These are phyloP conservation scores for Linderina pennispora DNA, from an alignment of 192 early-diverging fungal genomes.

Conservation along the genomic window DNA sequence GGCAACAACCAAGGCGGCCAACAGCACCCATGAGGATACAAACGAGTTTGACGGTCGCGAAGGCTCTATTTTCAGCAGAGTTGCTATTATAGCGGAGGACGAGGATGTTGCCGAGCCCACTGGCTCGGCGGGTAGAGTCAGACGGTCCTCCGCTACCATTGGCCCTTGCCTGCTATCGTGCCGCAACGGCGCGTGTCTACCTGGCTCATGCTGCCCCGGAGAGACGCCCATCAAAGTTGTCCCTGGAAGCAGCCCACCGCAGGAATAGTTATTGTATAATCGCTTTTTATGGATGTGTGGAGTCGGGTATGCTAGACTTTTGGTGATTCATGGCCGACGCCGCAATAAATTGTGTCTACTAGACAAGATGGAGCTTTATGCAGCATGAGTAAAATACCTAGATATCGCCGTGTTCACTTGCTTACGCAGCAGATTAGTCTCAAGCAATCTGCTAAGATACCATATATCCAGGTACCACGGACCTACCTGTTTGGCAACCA, in stretches of 20 bases:
- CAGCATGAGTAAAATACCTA: no score
- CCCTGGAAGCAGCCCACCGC: slow-evolving; percentile 5
- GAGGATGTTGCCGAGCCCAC: not conserved
- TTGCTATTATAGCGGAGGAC: slow-evolving; percentile 25
- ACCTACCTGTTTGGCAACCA: no score
- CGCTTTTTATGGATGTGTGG: no score
- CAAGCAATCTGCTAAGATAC: no score
- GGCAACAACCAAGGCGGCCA: slow-evolving; percentile 9
- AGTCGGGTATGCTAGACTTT: no score
- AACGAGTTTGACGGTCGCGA: slow-evolving; percentile 11
- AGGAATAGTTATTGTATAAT: no score
- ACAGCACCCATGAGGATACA: not conserved
- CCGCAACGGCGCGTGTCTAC: slow-evolving; percentile 21
- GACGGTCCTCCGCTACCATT: slow-evolving; percentile 29
- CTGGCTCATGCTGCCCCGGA: slow-evolving; percentile 40
- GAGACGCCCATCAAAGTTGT: slow-evolving; percentile 42
- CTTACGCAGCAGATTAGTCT: no score
- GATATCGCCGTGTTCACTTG: no score
- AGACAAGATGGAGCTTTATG: no score
- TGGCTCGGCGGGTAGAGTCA: not conserved
- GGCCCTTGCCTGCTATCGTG: slow-evolving; percentile 39
- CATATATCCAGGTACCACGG: no score
- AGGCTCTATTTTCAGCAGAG: slow-evolving; percentile 25
- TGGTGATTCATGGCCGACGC: no score
- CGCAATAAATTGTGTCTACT: no score